These are phyloP conservation scores for Mrakia frigida DNA, from an alignment of 768 basidiomycete genomes.

Conservation along the genomic window DNA sequence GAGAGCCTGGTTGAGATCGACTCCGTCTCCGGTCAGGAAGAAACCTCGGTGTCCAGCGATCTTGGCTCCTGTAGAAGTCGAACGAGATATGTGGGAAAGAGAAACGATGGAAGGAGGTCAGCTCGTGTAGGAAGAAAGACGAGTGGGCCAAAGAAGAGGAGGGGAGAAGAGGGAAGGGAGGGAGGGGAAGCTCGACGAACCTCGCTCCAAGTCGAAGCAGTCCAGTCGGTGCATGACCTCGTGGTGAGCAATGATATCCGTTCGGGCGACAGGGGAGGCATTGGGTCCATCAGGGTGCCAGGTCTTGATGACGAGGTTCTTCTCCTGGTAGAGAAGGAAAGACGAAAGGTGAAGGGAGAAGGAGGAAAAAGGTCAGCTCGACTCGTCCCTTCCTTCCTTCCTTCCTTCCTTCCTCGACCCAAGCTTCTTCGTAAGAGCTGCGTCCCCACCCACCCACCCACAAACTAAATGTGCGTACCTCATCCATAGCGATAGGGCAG, in stretches of 20 bases:
- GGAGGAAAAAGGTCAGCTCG: neutral
- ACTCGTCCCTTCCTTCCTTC: neutral
- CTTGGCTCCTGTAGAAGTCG: constrained; percentile 62
- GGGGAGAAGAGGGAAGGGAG: neutral
- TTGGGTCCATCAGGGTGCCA: constrained; percentile 80
- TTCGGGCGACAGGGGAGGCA: constrained; percentile 48
- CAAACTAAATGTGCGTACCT: constrained; percentile 54
- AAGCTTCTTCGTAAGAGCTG: no score
- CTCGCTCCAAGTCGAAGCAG: constrained; percentile 94
- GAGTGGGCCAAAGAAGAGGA: no score
- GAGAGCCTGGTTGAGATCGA: constrained; percentile 95
- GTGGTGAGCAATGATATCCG: constrained; percentile 89
- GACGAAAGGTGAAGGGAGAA: neutral
- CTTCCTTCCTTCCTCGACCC: neutral
- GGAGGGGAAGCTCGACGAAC: constrained; percentile 46
- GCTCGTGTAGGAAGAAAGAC: neutral
- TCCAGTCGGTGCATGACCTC: constrained; percentile 90
- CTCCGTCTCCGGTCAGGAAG: constrained; percentile 89
- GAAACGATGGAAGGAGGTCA: neutral
- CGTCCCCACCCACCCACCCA: neutral
- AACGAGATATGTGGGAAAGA: no score
- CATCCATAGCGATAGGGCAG: constrained; percentile 78
- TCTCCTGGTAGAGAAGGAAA: constrained; percentile 58
- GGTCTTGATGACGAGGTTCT: constrained; percentile 71
- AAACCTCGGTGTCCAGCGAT: constrained; percentile 92